phyloP scores from a whole-genome alignment of 495 filamentous ascomycete species.

The Darksidea phi region DNA sequence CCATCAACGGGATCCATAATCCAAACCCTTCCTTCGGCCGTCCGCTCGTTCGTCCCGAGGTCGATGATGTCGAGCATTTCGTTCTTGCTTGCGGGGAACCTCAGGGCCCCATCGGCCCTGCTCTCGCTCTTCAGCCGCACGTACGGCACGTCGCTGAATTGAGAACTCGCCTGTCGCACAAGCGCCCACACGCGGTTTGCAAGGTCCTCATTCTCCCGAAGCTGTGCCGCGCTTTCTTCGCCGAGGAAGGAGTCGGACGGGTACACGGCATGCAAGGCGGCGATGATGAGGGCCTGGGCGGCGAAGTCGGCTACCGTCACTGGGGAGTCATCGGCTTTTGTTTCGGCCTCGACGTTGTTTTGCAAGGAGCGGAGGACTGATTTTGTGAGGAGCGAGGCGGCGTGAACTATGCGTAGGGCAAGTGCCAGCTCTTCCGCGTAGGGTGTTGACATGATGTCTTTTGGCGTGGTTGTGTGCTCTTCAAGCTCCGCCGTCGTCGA shows the following conservation, averaged over 20 bases:
- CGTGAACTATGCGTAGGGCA: slow-evolving; percentile 31
- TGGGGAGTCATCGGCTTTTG: slow-evolving; percentile 33
- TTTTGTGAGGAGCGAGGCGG: slow-evolving; percentile 32
- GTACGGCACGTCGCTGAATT: slow-evolving; percentile 12
- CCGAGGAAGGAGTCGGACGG: slow-evolving; percentile 34
- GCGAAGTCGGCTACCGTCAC: slow-evolving; percentile 40
- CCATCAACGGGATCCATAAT: slow-evolving; percentile 73
- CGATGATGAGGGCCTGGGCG: slow-evolving; percentile 35
- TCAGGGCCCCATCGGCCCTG: slow-evolving; percentile 32
- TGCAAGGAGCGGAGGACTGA: slow-evolving; percentile 26
- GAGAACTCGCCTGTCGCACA: slow-evolving; percentile 14
- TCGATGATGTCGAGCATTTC: slow-evolving; percentile 65
- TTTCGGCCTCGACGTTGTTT: slow-evolving; percentile 19
- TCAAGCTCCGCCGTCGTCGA: background rate
- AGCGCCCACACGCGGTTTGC: slow-evolving; percentile 34
- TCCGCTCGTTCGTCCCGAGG: slow-evolving; percentile 49
- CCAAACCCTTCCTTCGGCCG: slow-evolving; percentile 49
- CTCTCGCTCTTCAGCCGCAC: slow-evolving; percentile 40
- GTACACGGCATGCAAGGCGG: slow-evolving; percentile 29
- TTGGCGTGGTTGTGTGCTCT: slow-evolving; percentile 3
- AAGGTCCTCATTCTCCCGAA: slow-evolving; percentile 23
- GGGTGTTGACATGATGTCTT: slow-evolving; percentile 14
- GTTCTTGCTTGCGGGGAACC: slow-evolving; percentile 50
- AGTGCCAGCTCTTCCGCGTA: slow-evolving; percentile 23
- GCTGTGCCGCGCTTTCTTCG: slow-evolving; percentile 31